Percentiles rank a stretch among this genome's conserved stretches.
Evolutionary conservation across 768 basidiomycete genomes (phyloP).

Genomic region (Erythrobasidium yunnanense): DNA sequence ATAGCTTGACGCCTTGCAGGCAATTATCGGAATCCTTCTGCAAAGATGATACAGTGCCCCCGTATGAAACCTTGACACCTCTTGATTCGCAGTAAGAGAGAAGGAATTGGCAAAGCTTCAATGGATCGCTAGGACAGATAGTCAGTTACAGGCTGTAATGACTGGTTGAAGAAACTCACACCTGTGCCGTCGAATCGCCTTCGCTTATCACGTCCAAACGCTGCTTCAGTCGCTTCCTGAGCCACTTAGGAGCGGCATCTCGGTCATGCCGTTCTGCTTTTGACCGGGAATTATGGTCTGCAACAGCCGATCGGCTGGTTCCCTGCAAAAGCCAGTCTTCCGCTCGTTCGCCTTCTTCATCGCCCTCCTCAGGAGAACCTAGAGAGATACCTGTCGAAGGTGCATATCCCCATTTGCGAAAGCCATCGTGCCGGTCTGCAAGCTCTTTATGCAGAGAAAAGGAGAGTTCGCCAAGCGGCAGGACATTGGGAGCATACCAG

Average conservation of each 20-base stretch:
- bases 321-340: conserved; percentile 16
- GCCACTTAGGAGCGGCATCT: not conserved
- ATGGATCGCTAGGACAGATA: not conserved
- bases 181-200: conserved; percentile 9
- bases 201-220: not conserved
- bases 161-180: no score
- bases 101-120: conserved; percentile 9
- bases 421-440: not conserved
- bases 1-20: not conserved
- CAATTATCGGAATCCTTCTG: not conserved
- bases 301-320: conserved; percentile 10
- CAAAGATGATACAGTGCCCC: not conserved
- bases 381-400: conserved; percentile 7
- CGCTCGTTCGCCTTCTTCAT: not conserved
- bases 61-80: not conserved
- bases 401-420: not conserved
- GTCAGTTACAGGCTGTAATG: no score
- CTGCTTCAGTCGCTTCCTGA: not conserved
- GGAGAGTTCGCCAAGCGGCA: conserved; percentile 6
- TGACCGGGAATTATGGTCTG: not conserved
- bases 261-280: not conserved
- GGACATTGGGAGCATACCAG: conserved; percentile 11
- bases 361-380: not conserved
- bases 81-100: not conserved
- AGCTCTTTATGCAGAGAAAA: conserved; percentile 6